Conservation (phyloP, 805 yeast genomes). For the Jamesozyma jinghongensis region DNA sequence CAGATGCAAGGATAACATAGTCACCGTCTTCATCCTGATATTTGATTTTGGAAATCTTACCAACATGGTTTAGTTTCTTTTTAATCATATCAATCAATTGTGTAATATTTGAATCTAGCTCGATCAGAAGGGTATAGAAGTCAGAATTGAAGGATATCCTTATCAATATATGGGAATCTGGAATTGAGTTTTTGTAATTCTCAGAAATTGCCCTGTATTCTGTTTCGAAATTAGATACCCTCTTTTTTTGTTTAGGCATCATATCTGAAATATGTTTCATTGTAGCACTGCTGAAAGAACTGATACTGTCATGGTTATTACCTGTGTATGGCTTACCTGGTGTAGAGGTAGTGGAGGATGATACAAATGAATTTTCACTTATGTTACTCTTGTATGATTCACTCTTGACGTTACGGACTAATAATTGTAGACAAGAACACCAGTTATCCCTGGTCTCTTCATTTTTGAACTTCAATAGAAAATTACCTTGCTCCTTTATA, state of each 20-base stretch:
- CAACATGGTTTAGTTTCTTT: constrained; percentile 46
- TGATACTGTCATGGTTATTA: constrained; percentile 22
- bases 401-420: constrained; percentile 26
- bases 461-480: constrained; percentile 68
- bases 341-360: constrained; percentile 17
- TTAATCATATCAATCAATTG: constrained; percentile 52
- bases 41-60: constrained; percentile 47
- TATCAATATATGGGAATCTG: constrained; percentile 32
- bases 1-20: constrained; percentile 71
- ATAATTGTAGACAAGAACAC: constrained; percentile 52
- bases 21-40: constrained; percentile 96
- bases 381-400: constrained; percentile 25
- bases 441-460: constrained; percentile 81
- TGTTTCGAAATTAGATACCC: constrained; percentile 19
- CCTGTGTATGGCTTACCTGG: constrained; percentile 1
- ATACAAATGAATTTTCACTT: constrained; percentile 22
- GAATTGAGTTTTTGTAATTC: constrained; percentile 32
- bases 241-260: constrained; percentile 15
- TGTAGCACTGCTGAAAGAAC: constrained; percentile 18
- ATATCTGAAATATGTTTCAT: constrained; percentile 25
- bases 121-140: constrained; percentile 58
- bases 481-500: constrained; percentile 75
- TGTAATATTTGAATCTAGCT: constrained; percentile 40
- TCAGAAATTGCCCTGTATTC: constrained; percentile 35
- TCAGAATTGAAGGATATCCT: constrained; percentile 37